A percentile compares a stretch with the other conserved stretches of the same genome.
These are phyloP conservation scores for Hypoxylon sp. DNA, from an alignment of 2,329 filamentous ascomycete species.

Conservation along the genomic window DNA sequence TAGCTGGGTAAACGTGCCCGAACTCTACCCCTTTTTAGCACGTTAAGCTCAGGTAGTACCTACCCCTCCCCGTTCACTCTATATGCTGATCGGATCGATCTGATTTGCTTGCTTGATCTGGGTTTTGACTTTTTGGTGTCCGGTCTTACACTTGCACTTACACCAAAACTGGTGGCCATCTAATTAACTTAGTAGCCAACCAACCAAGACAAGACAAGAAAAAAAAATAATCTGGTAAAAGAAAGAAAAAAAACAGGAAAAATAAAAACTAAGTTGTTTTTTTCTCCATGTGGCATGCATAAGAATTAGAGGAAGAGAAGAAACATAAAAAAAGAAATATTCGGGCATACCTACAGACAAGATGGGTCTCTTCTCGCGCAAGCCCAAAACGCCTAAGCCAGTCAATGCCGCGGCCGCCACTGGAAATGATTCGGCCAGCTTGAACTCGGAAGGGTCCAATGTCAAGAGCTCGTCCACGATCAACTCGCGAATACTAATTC, in stretches of 20 bases:
- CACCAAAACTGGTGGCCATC: slow-evolving; percentile 11
- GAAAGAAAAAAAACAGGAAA: slow-evolving; percentile 10
- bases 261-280: too few species aligned
- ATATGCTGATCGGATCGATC: slow-evolving; percentile 30
- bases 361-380: slow-evolving; percentile 67
- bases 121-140: slow-evolving; percentile 11
- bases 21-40: slow-evolving; percentile 25
- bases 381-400: slow-evolving; percentile 61
- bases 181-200: not conserved
- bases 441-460: slow-evolving; percentile 61
- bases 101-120: slow-evolving; percentile 34
- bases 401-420: slow-evolving; percentile 44
- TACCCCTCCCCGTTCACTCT: slow-evolving; percentile 24
- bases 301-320: slow-evolving; percentile 19
- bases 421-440: slow-evolving; percentile 55
- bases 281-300: slow-evolving; percentile 21
- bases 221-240: slow-evolving; percentile 7
- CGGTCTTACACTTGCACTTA: slow-evolving; percentile 26
- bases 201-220: slow-evolving; percentile 16
- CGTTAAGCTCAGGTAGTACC: slow-evolving; percentile 8
- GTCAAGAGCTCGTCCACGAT: slow-evolving; percentile 52
- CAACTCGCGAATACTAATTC: slow-evolving; percentile 45
- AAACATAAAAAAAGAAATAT: slow-evolving; percentile 6
- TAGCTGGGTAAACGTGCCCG: slow-evolving; percentile 26
- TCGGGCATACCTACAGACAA: slow-evolving; percentile 3